Base-by-base conservation (phyloP, 176 grass and related monocot species). In the Triticum aestivum region DNA sequence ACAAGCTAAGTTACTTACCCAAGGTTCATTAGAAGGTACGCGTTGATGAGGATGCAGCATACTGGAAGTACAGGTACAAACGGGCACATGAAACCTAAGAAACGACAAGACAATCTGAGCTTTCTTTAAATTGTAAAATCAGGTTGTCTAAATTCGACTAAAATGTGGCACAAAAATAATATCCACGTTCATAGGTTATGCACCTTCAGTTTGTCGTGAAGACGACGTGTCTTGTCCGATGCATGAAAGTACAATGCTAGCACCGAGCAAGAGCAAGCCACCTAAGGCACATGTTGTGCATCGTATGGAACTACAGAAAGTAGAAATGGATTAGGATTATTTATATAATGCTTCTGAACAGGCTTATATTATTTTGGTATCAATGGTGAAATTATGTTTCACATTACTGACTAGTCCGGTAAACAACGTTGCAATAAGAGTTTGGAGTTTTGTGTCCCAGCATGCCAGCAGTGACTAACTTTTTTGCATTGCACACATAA, bases 51-150 rank as follows among this genome's bases (percentile, higher is more conserved):
- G 56, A 97, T 97, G 86, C 92, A 97, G 70, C 90, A 91, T 21
- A 91, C 12, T 27, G 94, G 94, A 72, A 97, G 86, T 68, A 89
- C 45, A 65, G 94, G 94, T 61, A 97, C 90, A 86, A 92, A 91
- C n/a, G 92, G 94, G 80, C 94, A 97, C 86, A 87, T 85, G 63
- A 97, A 97, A 92, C 90, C 94, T 94, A 23, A 68, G 65, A 80
- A 11, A 84, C 44, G 77, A 66, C 26, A 3, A 83, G 20, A 69
- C 5, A 17, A 52, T 61, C 82, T 49, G 21, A 82, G 74, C 63
- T 76, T 82, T 51, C 68, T 68, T 78, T 84, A 51, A 59, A 86
- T 61, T 77, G 24, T 15, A 63, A 39, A 44, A 69, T 61, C 20
- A 78, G 29, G 37, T 65, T 82, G 44, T 33, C 47, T 6, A 20